A percentile compares a stretch with the other conserved stretches of the same genome.
Evolutionary conservation across 1,284 basidiomycete genomes (phyloP).

Genomic region (Ustilago tritici): DNA sequence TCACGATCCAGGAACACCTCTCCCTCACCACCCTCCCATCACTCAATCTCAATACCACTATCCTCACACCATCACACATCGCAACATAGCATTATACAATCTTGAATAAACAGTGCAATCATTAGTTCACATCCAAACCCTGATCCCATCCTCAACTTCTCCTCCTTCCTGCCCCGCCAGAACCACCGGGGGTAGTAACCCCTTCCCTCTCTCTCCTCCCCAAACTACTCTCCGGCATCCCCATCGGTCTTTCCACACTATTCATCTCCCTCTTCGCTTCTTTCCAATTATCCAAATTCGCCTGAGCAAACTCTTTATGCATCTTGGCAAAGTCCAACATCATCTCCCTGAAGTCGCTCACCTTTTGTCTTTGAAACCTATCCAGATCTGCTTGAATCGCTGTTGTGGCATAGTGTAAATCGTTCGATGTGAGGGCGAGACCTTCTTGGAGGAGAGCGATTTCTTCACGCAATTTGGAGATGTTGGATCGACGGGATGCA

Average conservation of each 20-base stretch:
- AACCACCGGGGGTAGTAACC: constrained; percentile 16
- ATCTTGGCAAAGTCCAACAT: constrained; percentile 86
- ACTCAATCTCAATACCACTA: too few species aligned
- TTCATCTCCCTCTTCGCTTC: constrained; percentile 90
- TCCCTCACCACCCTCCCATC: too few species aligned
- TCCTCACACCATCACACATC: too few species aligned
- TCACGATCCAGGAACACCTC: too few species aligned
- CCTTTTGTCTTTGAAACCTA: constrained; percentile 97
- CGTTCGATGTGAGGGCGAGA: constrained; percentile 56
- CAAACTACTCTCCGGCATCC: constrained; percentile 60
- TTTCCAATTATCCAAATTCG: constrained; percentile 93
- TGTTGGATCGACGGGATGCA: constrained; percentile 88
- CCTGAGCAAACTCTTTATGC: constrained; percentile 84
- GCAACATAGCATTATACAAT: too few species aligned
- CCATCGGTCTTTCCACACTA: constrained; percentile 76
- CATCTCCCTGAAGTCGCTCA: constrained; percentile 93
- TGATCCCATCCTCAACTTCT: not conserved
- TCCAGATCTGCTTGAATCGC: constrained; percentile 98
- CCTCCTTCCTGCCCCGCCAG: constrained; percentile 13
- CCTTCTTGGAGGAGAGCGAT: constrained; percentile 74
- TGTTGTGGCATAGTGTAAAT: constrained; percentile 92
- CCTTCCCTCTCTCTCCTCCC: constrained; percentile 29
- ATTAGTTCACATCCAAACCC: too few species aligned
- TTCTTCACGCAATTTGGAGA: constrained; percentile 91
- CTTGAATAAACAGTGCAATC: too few species aligned